Evolutionary conservation across 1,139 yeast species (phyloP).

Genomic region (Meyerozyma sp.): DNA sequence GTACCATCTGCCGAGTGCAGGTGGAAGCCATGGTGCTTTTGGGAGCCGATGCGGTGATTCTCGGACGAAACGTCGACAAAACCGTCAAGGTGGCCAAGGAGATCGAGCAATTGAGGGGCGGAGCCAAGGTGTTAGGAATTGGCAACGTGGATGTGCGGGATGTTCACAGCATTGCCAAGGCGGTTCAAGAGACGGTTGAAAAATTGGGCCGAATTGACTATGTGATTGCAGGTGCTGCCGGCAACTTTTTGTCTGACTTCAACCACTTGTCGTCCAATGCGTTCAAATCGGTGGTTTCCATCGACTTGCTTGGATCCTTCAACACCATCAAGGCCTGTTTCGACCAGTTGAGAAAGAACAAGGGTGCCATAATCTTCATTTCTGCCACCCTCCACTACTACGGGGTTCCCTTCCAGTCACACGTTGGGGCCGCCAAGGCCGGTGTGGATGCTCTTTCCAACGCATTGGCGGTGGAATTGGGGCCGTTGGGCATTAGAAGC

Average conservation of each 20-base stretch:
- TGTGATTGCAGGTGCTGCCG: conserved; percentile 95
- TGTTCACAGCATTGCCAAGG: conserved; percentile 48
- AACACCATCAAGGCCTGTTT: conserved; percentile 82
- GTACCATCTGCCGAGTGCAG: conserved; percentile 85
- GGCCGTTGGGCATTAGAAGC: conserved; percentile 77
- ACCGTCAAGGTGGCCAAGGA: conserved; percentile 68
- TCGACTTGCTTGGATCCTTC: conserved; percentile 80
- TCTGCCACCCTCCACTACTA: conserved; percentile 84
- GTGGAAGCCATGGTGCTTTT: conserved; percentile 73
- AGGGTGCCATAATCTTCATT: conserved; percentile 73
- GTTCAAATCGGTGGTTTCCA: conserved; percentile 76
- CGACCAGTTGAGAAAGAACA: conserved; percentile 55
- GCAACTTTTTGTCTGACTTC: conserved; percentile 80
- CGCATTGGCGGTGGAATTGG: conserved; percentile 81
- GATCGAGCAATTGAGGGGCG: conserved; percentile 48
- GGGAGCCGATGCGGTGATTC: conserved; percentile 82
- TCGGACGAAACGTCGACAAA: conserved; percentile 68
- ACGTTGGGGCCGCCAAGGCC: conserved; percentile 91
- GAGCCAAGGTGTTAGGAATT: conserved; percentile 61
- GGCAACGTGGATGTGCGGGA: conserved; percentile 75
- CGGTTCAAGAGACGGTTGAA: conserved; percentile 59
- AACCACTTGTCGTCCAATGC: conserved; percentile 77
- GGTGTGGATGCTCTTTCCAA: conserved; percentile 85
- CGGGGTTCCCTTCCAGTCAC: conserved; percentile 82
- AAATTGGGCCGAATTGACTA: conserved; percentile 71